A percentile compares a stretch with the other conserved stretches of the same genome.
These are phyloP conservation scores for Globisporangium okanoganense DNA, from an alignment of 352 stramenopile genomes.

Conservation along the genomic window DNA sequence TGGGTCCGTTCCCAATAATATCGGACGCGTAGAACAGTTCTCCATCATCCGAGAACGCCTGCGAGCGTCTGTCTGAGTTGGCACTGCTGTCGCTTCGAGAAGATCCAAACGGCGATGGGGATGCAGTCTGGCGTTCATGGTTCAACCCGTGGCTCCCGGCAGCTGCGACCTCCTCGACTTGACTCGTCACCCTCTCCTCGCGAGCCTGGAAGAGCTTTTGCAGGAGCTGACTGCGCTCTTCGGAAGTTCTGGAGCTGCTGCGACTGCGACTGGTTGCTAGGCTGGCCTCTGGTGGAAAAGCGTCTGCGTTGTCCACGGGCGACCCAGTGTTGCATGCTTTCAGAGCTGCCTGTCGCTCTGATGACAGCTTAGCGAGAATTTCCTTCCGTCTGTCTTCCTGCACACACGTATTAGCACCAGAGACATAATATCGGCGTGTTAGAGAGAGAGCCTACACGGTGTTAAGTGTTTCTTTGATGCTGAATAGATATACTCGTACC, in stretches of 20 bases:
- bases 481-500: constrained; percentile 14
- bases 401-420: background rate
- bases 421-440: background rate
- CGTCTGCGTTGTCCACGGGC: background rate
- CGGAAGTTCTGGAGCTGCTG: constrained; percentile 11
- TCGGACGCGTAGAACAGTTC: constrained; percentile 55
- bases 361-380: constrained; percentile 64
- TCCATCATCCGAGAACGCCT: constrained; percentile 11
- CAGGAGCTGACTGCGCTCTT: constrained; percentile 23
- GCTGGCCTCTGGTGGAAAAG: background rate
- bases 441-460: too few species aligned
- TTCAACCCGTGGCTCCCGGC: background rate
- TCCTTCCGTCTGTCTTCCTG: constrained; percentile 58
- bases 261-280: background rate
- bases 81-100: constrained; percentile 10
- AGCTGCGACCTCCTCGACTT: background rate
- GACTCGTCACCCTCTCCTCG: background rate
- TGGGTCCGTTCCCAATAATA: constrained; percentile 20
- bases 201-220: constrained; percentile 19
- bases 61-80: background rate
- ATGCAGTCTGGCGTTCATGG: background rate
- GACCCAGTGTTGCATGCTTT: constrained; percentile 8
- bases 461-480: background rate
- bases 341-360: constrained; percentile 42
- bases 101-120: background rate